Conservation (phyloP, 2,329 filamentous ascomycete species). For the Chrysoporthe deuterocubensis region DNA sequence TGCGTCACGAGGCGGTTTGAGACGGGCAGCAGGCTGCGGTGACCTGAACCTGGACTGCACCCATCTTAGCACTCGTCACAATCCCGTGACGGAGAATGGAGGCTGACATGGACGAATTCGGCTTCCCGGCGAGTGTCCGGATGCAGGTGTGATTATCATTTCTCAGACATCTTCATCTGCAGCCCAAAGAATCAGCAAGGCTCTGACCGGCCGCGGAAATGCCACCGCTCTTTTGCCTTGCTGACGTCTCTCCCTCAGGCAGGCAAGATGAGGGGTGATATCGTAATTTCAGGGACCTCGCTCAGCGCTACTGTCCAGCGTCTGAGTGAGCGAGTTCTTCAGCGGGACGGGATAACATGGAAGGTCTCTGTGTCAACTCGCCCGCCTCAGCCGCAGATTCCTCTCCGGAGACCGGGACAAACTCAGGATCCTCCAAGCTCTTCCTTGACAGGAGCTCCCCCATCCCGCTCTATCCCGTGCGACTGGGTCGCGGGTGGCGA, state of each 20-base stretch:
- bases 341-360: background rate
- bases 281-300: background rate
- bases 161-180: background rate
- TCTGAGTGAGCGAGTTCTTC: constrained; percentile 7
- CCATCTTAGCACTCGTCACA: background rate
- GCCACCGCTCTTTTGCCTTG: background rate
- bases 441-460: background rate
- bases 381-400: background rate
- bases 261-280: background rate
- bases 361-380: background rate
- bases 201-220: background rate
- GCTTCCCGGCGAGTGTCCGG: background rate
- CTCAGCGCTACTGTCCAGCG: background rate
- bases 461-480: background rate
- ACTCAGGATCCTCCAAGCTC: background rate
- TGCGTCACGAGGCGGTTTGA: background rate
- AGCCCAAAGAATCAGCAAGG: background rate
- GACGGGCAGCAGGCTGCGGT: background rate
- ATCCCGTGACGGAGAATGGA: background rate
- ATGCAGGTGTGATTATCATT: background rate
- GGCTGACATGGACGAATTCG: background rate
- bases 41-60: background rate
- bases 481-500: background rate
- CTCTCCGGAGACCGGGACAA: background rate
- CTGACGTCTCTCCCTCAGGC: background rate